Evolutionary conservation across 495 filamentous ascomycete species (phyloP).

Genomic region (Evernia prunastri): DNA sequence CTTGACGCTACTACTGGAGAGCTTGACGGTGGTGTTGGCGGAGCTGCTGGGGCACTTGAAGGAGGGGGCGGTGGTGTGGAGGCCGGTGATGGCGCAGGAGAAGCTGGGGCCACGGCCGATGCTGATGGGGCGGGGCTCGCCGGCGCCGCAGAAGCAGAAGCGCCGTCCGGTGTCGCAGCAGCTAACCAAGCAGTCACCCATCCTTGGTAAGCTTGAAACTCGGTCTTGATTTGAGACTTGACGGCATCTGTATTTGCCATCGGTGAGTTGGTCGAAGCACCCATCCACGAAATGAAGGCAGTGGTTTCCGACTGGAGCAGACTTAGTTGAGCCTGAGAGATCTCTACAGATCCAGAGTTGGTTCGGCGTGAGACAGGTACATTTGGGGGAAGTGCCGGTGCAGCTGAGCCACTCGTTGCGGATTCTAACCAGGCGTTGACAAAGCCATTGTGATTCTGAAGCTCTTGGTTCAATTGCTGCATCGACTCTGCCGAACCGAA

Average conservation of each 20-base stretch:
- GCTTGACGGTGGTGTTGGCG: background rate
- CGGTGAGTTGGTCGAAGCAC: background rate
- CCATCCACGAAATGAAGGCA: constrained; percentile 1
- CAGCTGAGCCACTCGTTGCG: constrained; percentile 2
- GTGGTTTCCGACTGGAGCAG: background rate
- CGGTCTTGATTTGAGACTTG: background rate
- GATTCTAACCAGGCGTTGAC: constrained; percentile 18
- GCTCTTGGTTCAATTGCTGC: constrained; percentile 21
- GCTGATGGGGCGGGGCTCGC: constrained; percentile 1
- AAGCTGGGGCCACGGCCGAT: background rate
- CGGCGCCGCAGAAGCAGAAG: constrained; percentile 1
- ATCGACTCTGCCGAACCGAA: constrained; percentile 11
- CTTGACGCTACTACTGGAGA: background rate
- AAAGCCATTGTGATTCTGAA: constrained; percentile 22
- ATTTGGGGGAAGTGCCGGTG: background rate
- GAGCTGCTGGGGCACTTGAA: background rate
- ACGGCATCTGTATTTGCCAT: background rate
- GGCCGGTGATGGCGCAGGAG: no score
- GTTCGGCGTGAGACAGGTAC: background rate
- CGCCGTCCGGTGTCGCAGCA: constrained; percentile 6
- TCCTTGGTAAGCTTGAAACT: constrained; percentile 19
- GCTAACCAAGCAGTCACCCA: constrained; percentile 22
- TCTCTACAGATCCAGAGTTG: background rate
- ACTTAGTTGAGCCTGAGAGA: background rate
- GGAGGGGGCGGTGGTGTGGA: no score